phyloP scores from a whole-genome alignment of 805 yeast genomes.

The Ogataea salicorniae region DNA sequence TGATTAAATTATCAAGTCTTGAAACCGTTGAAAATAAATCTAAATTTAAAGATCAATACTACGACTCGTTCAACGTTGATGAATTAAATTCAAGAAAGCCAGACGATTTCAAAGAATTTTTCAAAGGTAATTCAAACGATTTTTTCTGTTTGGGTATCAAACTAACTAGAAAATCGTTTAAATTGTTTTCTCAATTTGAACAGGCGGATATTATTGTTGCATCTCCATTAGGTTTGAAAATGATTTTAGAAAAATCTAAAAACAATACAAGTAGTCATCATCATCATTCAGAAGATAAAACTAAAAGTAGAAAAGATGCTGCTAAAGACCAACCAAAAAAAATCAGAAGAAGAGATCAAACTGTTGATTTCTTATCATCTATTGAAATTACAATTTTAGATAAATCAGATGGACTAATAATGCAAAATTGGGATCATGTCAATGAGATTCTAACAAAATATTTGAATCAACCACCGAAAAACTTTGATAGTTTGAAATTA shows the following conservation, averaged over 20 bases:
- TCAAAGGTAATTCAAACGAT: constrained; percentile 88
- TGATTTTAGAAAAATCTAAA: constrained; percentile 60
- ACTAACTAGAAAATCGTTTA: constrained; percentile 81
- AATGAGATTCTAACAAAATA: constrained; percentile 58
- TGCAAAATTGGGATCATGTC: constrained; percentile 92
- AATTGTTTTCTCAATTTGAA: constrained; percentile 78
- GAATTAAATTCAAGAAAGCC: constrained; percentile 55
- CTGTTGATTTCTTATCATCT: constrained; percentile 76
- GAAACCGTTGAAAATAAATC: constrained; percentile 77
- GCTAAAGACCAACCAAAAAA: constrained; percentile 17
- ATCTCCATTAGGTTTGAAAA: constrained; percentile 83
- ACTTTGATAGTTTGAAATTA: constrained; percentile 54
- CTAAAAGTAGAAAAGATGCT: neutral
- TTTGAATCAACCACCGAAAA: constrained; percentile 71
- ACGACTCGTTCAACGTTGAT: constrained; percentile 34
- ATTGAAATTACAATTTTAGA: constrained; percentile 80
- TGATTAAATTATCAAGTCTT: constrained; percentile 59
- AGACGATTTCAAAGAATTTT: constrained; percentile 70
- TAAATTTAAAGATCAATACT: constrained; percentile 69
- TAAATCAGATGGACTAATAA: constrained; percentile 77
- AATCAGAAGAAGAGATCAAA: constrained; percentile 44
- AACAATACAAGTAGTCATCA: neutral
- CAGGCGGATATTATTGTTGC: constrained; percentile 83
- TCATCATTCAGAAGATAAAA: neutral
- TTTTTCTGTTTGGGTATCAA: constrained; percentile 88